Base-by-base conservation (phyloP, 805 yeast species). In the Monosporozyma servazzii region DNA sequence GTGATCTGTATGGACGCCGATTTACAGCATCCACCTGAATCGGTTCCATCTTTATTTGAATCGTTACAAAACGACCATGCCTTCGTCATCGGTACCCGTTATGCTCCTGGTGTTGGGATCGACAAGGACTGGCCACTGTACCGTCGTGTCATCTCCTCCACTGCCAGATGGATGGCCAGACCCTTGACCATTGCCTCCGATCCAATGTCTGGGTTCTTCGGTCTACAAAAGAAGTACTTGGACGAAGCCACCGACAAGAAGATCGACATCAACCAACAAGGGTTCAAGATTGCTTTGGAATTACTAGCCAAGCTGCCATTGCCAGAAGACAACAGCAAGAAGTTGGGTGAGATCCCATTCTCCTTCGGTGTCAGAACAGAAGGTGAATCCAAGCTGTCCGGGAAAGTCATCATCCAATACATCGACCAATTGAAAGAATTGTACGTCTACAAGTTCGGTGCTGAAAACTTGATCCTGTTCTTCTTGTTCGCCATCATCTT, bases 121-220 rank as follows among this genome's bases (percentile, higher is more conserved):
- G 80, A 75, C 57, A 75, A 75, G 60, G 77, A 75, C 57, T 75
- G 80, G 80, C 79, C 79, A 33, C 57, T 75, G 50, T 71, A 74
- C 64, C 71, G 80, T 55, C 72, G 79, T 58, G 71, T 75, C 36
- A 75, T 76, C 50, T 71, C 76, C 36, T 66, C 74, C 3, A 76
- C 78, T 51, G 80, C 80, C 13, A 70, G 80, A 57, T 60, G 71
- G 58, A 59, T 75, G 60, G 79, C 79, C 15, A 71, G 68, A 56
- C 80, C 80, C 23, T 65, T 75, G 54, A 75, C 80, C 20, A 60
- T 71, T n/a, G 79, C 77, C 15, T 71, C 76, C 48, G 80, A 75
- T 58, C 80, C 80, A 55, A 75, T 75, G 80, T 69, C 75, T 58
- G 80, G 80, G 15, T 75, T 74, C 61, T 75, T 75, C 54, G 80